These are phyloP conservation scores for Trametes meyenii DNA, from an alignment of 768 basidiomycete genomes.

Conservation along the genomic window DNA sequence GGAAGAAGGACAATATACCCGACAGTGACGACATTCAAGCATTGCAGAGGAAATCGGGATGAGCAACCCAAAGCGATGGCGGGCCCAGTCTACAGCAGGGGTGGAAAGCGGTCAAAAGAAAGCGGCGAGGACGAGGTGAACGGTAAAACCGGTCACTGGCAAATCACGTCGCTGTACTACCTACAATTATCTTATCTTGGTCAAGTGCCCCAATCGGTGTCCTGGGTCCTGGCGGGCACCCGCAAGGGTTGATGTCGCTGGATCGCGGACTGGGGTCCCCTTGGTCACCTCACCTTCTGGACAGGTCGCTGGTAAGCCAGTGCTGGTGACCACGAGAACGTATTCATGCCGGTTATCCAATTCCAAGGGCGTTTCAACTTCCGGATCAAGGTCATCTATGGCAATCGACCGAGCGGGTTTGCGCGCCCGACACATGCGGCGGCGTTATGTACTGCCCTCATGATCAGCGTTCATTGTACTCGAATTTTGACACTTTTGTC, in stretches of 20 bases:
- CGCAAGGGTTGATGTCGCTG: background rate
- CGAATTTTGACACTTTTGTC: too few species aligned
- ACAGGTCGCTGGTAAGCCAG: too few species aligned
- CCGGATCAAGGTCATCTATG: conserved; percentile 36
- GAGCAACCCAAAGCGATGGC: background rate
- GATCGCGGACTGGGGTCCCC: background rate
- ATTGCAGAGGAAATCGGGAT: background rate
- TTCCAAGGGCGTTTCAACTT: conserved; percentile 40
- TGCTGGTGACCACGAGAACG: too few species aligned
- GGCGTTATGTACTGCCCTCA: too few species aligned
- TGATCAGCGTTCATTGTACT: too few species aligned
- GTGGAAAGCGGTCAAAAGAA: background rate
- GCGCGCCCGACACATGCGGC: too few species aligned
- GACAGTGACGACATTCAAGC: background rate
- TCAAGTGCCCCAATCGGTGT: background rate
- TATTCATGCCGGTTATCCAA: conserved; percentile 29
- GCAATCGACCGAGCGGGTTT: background rate
- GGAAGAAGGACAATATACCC: background rate
- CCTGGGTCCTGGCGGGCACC: background rate
- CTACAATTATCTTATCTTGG: background rate
- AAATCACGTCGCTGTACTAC: background rate
- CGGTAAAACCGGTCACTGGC: background rate
- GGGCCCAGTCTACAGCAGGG: background rate
- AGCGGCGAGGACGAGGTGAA: background rate
- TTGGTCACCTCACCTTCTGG: background rate